Evolutionary conservation across 2,329 filamentous ascomycete genomes (phyloP).

Genomic region (Trichoderma pleuroti): DNA sequence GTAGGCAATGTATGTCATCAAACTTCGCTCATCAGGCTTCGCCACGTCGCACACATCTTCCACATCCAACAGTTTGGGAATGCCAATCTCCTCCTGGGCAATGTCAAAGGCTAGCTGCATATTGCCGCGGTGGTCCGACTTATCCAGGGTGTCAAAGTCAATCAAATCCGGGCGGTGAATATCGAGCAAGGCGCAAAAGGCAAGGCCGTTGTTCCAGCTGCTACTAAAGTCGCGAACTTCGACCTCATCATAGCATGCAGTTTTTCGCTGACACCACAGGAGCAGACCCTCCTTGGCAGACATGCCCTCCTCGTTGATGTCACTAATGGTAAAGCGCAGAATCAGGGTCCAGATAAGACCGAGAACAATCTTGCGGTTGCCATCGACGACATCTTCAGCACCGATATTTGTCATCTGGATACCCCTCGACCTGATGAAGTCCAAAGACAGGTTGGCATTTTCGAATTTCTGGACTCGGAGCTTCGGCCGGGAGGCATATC

Average conservation of each 20-base stretch:
- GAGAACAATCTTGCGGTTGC: conserved; percentile 94
- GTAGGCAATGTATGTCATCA: conserved; percentile 99
- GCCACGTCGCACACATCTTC: conserved; percentile 97
- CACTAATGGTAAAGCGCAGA: conserved; percentile 95
- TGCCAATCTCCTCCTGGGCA: conserved; percentile 92
- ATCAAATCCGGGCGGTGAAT: conserved; percentile 97
- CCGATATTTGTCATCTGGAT: conserved; percentile 99
- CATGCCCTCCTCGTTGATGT: conserved; percentile 97
- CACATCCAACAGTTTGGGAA: conserved; percentile 90
- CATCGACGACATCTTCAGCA: conserved; percentile 96
- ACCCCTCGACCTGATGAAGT: conserved; percentile 85
- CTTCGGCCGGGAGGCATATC: conserved; percentile 95
- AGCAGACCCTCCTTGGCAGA: conserved; percentile 94
- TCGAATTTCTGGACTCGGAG: conserved; percentile 95
- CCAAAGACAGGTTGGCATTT: conserved; percentile 92
- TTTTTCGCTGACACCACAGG: conserved; percentile 97
- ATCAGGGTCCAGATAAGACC: conserved; percentile 98
- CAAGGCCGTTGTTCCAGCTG: conserved; percentile 96
- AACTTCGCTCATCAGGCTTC: conserved; percentile 89
- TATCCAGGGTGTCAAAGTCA: conserved; percentile 92
- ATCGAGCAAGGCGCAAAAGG: conserved; percentile 92
- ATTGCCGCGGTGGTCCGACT: conserved; percentile 89
- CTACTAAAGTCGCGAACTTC: conserved; percentile 91
- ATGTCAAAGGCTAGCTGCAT: conserved; percentile 99
- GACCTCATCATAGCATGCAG: conserved; percentile 95